These are phyloP conservation scores for Globisporangium cylindrosporum DNA, from an alignment of 352 stramenopile species.

Conservation along the genomic window DNA sequence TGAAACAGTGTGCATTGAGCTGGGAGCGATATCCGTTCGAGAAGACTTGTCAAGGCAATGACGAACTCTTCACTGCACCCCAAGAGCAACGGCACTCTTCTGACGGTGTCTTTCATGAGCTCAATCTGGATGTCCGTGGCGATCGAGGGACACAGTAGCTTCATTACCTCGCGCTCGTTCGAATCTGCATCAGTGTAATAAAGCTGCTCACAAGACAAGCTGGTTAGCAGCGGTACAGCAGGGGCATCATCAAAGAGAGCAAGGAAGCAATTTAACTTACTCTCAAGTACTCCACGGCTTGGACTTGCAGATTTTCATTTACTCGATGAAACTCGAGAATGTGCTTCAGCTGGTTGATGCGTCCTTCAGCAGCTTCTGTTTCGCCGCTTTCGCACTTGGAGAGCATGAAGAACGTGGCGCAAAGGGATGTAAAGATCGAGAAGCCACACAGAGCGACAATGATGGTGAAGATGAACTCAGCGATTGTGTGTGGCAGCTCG, in stretches of 20 bases:
- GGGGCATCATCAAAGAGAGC: neutral
- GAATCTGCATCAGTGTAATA: conserved; percentile 70
- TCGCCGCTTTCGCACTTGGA: conserved; percentile 76
- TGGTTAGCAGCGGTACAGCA: neutral
- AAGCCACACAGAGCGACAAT: conserved; percentile 66
- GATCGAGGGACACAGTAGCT: conserved; percentile 67
- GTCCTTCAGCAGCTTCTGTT: conserved; percentile 49
- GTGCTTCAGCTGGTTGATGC: conserved; percentile 74
- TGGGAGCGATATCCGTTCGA: conserved; percentile 58
- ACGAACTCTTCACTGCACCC: conserved; percentile 58
- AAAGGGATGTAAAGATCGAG: conserved; percentile 65
- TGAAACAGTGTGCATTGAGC: conserved; percentile 58
- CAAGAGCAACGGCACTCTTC: conserved; percentile 53
- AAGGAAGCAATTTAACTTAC: conserved; percentile 18
- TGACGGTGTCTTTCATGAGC: conserved; percentile 48
- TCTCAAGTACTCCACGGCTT: conserved; percentile 66
- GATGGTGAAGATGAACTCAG: conserved; percentile 65
- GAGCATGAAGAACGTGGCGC: conserved; percentile 75
- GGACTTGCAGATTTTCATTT: conserved; percentile 44
- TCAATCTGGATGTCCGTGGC: conserved; percentile 75
- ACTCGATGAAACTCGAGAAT: conserved; percentile 68
- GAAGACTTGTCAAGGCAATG: conserved; percentile 55
- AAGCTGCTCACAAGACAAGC: conserved; percentile 26
- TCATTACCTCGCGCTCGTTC: conserved; percentile 68
- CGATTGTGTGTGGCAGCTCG: conserved; percentile 41